Conservation (phyloP, 139 green algal species). For the Trebouxia sp. region DNA sequence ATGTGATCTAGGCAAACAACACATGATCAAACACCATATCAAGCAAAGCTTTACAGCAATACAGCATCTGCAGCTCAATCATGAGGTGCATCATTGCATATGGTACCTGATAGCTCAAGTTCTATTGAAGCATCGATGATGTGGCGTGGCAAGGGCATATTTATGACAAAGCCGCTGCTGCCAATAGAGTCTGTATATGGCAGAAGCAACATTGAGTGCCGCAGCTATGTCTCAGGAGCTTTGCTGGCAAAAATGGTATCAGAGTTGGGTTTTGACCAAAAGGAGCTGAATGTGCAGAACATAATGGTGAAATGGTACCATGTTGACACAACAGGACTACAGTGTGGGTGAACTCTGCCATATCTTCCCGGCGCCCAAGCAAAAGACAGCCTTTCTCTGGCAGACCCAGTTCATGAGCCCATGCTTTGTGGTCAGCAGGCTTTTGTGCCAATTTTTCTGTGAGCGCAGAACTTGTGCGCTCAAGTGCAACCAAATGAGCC, state of each 20-base stretch:
- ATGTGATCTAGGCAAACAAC: no score
- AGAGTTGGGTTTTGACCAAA: no score
- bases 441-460: not conserved
- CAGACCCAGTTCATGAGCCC: not conserved
- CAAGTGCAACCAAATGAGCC: not conserved
- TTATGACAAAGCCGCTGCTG: slow-evolving; percentile 3
- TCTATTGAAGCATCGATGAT: not conserved
- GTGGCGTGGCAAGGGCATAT: not conserved
- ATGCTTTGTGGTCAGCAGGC: not conserved
- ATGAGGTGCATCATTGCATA: not conserved
- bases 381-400: slow-evolving; percentile 12
- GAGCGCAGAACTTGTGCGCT: not conserved
- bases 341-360: not conserved
- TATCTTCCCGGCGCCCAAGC: not conserved
- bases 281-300: no score
- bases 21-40: no score
- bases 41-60: no score
- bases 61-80: no score
- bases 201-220: no score
- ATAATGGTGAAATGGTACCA: no score
- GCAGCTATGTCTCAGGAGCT: no score
- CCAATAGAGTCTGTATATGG: not conserved
- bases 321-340: not conserved
- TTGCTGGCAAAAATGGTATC: no score
- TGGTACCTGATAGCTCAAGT: not conserved